phyloP scores from a whole-genome alignment of 2,329 filamentous ascomycete genomes.

The Achaetomium macrosporum region DNA sequence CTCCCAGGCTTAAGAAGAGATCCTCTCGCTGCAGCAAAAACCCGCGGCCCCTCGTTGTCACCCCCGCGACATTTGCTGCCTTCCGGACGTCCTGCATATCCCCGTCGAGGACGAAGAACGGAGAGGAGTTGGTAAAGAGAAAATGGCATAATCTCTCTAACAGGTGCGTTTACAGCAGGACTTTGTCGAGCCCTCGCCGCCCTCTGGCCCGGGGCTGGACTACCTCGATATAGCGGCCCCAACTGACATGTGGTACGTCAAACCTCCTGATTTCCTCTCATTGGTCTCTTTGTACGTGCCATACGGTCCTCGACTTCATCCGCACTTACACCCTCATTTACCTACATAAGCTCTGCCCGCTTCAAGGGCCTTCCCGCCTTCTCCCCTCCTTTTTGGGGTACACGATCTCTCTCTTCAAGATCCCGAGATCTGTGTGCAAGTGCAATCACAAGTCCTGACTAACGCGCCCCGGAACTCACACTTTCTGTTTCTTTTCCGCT shows the following conservation, averaged over 20 bases:
- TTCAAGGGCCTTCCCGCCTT: conserved; percentile 6
- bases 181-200: conserved; percentile 47
- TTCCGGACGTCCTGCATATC: background rate
- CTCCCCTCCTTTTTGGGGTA: conserved; percentile 1
- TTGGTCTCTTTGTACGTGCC: conserved; percentile 15
- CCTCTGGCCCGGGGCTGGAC: conserved; percentile 44
- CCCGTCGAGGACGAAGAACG: conserved; percentile 2
- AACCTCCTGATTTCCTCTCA: conserved; percentile 12
- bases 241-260: conserved; percentile 51
- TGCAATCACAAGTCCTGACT: background rate
- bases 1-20: conserved; percentile 5
- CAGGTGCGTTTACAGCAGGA: conserved; percentile 39
- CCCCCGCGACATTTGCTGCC: background rate
- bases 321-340: conserved; percentile 20
- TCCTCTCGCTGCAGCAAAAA: conserved; percentile 8
- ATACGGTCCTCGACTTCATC: conserved; percentile 8
- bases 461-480: background rate
- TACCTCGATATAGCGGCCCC: conserved; percentile 48
- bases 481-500: background rate
- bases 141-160: conserved; percentile 26
- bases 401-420: conserved; percentile 3
- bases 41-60: background rate
- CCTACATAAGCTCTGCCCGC: conserved; percentile 16
- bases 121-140: background rate
- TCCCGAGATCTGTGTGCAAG: conserved; percentile 7